Base-by-base conservation (phyloP, 2,329 filamentous ascomycete species). In the Teratosphaeria destructans region DNA sequence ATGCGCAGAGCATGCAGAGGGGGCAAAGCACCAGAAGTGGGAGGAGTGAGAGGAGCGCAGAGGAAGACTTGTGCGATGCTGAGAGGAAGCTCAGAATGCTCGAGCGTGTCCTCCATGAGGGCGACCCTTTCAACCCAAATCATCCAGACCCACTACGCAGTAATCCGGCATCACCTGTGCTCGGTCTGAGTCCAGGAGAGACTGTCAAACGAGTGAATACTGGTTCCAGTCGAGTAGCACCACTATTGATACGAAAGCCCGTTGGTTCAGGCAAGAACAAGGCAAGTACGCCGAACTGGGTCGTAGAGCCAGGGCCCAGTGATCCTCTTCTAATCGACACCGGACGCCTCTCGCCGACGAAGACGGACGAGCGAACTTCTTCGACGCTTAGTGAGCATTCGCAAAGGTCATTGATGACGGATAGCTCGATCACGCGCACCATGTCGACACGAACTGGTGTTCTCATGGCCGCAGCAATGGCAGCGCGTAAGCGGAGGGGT, bases 311-410 rank as follows among this genome's bases (percentile, higher is more conserved):
- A 32, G 59, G 56, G 10, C 32, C 53, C 1, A 60, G 64, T 29
- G 63, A 65, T 55, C 29, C 59, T 14, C 58, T 62, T 1, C 55
- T 59, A 26, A 56, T 63, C 29, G 58, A 63, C 2, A 62, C 62
- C 12, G 74, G 78, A 3, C 73, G 74, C 12, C 59, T 71, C 1
- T 82, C 80, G 1, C 78, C 80, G 14, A 75, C 78, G 2, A 81
- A 79, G 62, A 78, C 75, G 35, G 80, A 83, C 49, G 81, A 84
- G 39, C 77, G 81, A 23, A 85, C 82, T 2, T 76, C 76, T 3
- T 84, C 82, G 0, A 81, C 78, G 34, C 72, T 85, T 3, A 84
- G 81, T 58, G 82, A 84, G 12, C 72, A 72, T 8, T 82, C 81
- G 26, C 70, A 71, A 5, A 70, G 70, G 5, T 79, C 78, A 5